Percentiles rank a stretch among this genome's conserved stretches.
Conservation (phyloP, 176 grass and related monocot genomes). For the Miscanthus lutarioriparius region DNA sequence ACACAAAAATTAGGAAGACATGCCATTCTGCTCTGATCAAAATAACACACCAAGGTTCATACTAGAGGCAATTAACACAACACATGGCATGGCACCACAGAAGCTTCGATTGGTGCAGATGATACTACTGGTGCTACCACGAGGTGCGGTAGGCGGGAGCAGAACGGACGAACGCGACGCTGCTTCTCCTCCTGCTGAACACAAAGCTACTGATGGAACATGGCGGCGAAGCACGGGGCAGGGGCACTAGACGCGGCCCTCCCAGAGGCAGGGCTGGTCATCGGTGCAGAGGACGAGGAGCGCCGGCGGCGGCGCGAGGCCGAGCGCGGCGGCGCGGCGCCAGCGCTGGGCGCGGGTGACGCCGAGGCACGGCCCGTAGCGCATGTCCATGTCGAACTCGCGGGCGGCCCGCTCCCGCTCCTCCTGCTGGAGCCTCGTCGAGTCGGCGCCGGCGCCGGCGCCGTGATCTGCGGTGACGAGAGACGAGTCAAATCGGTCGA, state of each 20-base stretch:
- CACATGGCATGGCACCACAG: neutral
- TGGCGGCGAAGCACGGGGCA: neutral
- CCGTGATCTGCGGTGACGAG: neutral
- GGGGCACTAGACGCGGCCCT: constrained; percentile 48
- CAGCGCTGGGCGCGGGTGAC: constrained; percentile 61
- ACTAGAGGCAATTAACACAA: neutral
- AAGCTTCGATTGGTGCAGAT: neutral
- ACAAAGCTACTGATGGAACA: neutral
- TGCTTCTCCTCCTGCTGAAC: too few relatives aligned
- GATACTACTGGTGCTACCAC: neutral
- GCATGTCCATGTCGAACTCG: constrained; percentile 82
- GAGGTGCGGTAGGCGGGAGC: constrained; percentile 24
- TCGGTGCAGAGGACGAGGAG: constrained; percentile 44
- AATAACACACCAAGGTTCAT: neutral
- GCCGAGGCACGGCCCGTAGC: constrained; percentile 77
- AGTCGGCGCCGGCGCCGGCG: too few relatives aligned
- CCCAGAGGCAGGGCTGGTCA: constrained; percentile 61
- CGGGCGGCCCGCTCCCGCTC: constrained; percentile 40
- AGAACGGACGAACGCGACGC: neutral
- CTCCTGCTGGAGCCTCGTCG: neutral
- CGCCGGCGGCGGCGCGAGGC: constrained; percentile 54
- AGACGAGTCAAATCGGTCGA: neutral
- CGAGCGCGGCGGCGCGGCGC: constrained; percentile 56
- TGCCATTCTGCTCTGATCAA: constrained; percentile 3
- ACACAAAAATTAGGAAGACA: too few relatives aligned